Conservation (phyloP, 768 basidiomycete genomes). For the Collybia nuda region DNA sequence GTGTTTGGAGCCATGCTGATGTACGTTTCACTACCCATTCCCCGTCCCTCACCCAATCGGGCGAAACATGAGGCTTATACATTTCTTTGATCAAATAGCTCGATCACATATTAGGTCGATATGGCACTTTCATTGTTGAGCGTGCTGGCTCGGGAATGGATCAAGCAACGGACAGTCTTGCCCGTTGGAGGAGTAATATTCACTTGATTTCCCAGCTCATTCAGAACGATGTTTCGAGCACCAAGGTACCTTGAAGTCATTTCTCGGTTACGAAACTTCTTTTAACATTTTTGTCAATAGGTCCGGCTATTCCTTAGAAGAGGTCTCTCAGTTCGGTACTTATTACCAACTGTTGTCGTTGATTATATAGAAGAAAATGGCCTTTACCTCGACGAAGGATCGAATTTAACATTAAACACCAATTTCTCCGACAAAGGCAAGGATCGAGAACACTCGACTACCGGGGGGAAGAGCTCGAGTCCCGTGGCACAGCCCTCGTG, state of each 20-base stretch:
- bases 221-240: constrained; percentile 96
- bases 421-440: constrained; percentile 32
- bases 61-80: constrained; percentile 6
- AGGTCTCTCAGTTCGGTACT: constrained; percentile 83
- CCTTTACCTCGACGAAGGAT: constrained; percentile 66
- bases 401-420: constrained; percentile 15
- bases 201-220: constrained; percentile 92
- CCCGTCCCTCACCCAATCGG: background rate
- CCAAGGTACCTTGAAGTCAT: constrained; percentile 57
- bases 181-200: constrained; percentile 80
- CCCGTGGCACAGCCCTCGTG: constrained; percentile 14
- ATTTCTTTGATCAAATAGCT: constrained; percentile 48
- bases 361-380: constrained; percentile 91
- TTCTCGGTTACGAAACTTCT: too few species aligned
- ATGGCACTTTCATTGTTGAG: constrained; percentile 94
- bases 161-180: constrained; percentile 73
- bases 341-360: constrained; percentile 87
- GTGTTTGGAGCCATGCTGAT: constrained; percentile 95
- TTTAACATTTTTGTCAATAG: constrained; percentile 18
- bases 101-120: constrained; percentile 93
- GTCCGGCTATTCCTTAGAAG: constrained; percentile 75
- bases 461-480: constrained; percentile 24
- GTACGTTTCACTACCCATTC: constrained; percentile 47
- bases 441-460: constrained; percentile 28
- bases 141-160: constrained; percentile 92